A percentile compares a stretch with the other conserved stretches of the same genome.
These are phyloP conservation scores for Naganishia vishniacii DNA, from an alignment of 768 basidiomycete species.

Conservation along the genomic window DNA sequence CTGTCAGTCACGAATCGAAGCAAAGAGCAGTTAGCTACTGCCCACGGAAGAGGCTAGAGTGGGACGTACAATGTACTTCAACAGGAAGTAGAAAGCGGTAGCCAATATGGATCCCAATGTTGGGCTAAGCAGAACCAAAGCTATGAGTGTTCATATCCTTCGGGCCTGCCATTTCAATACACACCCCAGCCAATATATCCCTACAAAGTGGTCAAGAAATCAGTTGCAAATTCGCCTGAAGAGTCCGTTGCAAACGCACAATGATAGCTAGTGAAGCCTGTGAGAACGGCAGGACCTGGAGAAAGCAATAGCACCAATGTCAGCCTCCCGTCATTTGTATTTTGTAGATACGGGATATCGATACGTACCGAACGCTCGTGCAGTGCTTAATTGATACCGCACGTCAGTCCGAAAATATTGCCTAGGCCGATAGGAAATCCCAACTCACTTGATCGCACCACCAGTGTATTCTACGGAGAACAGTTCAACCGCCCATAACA, in stretches of 20 bases:
- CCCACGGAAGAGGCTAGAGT: neutral
- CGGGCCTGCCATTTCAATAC: neutral
- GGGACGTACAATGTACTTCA: constrained; percentile 52
- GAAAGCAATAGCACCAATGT: neutral
- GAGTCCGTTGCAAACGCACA: neutral
- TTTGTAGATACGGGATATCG: too few relatives aligned
- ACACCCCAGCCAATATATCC: constrained; percentile 20
- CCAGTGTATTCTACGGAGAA: constrained; percentile 42
- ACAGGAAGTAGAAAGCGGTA: constrained; percentile 57
- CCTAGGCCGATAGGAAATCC: neutral
- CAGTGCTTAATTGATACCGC: constrained; percentile 32
- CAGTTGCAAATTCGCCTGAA: neutral
- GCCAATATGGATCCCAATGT: constrained; percentile 62
- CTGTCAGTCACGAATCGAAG: neutral
- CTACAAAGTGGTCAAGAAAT: neutral
- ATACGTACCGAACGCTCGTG: constrained; percentile 39
- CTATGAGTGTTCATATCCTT: neutral
- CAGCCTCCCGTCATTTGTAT: too few relatives aligned
- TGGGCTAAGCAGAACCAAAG: constrained; percentile 55
- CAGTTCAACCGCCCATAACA: constrained; percentile 40
- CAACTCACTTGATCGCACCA: constrained; percentile 45
- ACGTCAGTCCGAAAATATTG: constrained; percentile 7
- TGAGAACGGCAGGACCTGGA: constrained; percentile 33
- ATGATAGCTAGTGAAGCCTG: constrained; percentile 40
- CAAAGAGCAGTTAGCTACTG: neutral